Conservation (phyloP, 768 basidiomycete genomes). For the Rhodocollybia butyracea region DNA sequence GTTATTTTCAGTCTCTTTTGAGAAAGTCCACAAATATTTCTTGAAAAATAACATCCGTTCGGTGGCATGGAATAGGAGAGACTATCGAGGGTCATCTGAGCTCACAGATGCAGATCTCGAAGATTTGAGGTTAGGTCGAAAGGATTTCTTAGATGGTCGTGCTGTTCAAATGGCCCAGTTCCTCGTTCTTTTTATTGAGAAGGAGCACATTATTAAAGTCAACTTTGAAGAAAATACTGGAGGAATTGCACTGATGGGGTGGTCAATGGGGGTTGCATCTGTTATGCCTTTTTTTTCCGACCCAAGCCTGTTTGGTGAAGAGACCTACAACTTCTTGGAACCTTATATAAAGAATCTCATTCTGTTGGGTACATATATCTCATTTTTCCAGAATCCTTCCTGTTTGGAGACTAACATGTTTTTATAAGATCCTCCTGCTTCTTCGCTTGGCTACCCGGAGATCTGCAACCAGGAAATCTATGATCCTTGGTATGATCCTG, state of each 20-base stretch:
- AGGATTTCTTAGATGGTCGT: slow-evolving; percentile 24
- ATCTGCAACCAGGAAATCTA: slow-evolving; percentile 14
- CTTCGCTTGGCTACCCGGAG: no score
- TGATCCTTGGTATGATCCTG: slow-evolving; percentile 21
- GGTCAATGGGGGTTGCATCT: slow-evolving; percentile 33
- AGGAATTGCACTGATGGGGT: slow-evolving; percentile 35
- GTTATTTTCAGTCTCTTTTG: slow-evolving; percentile 4
- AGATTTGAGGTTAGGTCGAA: slow-evolving; percentile 22
- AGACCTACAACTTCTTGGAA: no score
- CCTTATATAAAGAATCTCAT: no score
- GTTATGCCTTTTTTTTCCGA: slow-evolving; percentile 28
- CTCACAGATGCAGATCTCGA: slow-evolving; percentile 31
- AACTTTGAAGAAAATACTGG: slow-evolving; percentile 26
- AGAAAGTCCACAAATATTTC: slow-evolving; percentile 6
- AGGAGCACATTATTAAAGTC: slow-evolving; percentile 23
- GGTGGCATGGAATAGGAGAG: slow-evolving; percentile 27
- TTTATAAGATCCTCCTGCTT: no score
- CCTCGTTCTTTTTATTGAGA: slow-evolving; percentile 23
- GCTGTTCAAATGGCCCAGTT: slow-evolving; percentile 25
- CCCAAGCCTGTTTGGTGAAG: no score
- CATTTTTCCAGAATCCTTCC: no score
- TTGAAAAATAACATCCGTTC: slow-evolving; percentile 22
- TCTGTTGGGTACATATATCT: no score
- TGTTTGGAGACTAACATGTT: no score
- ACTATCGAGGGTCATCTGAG: slow-evolving; percentile 30